Base-by-base conservation (phyloP, 1,284 basidiomycete genomes). In the Pyrrhoderma noxium region DNA sequence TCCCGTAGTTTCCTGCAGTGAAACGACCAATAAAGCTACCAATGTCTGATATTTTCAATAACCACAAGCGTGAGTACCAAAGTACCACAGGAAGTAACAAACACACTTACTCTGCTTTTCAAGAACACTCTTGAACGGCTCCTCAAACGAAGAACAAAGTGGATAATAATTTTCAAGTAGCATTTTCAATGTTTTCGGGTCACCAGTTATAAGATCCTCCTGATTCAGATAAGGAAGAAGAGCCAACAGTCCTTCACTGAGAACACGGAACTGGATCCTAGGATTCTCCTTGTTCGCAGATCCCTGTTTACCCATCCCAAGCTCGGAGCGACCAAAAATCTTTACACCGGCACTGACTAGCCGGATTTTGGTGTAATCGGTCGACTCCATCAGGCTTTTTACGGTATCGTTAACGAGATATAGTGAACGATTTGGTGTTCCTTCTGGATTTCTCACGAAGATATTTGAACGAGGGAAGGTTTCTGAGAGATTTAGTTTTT, bases 301-400 rank as follows among this genome's bases (percentile, higher is more conserved):
- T 40, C 7, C 38, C 25, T 9, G 43, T 13, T 35, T 40, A 38
- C 23, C 51, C 13, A 37, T 51, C 14, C 56, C 64, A 58, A 18
- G 67, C 56, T 80, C 79, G 62, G 81, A 78, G 23, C 76, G 67
- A 3, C 71, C 71, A 57, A 82, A 76, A 14, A 74, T 63, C 67
- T 96, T 96, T 52, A 94, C 92, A 27, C 96, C 96, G 39, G 89
- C 88, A 31, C 89, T 85, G 61, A 95, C 85, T 53, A 99, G 79
- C 1, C 96, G 84, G 52, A 98, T 76, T 22, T 85, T 82, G 37
- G 81, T 79, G 64, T 87, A 94, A 66, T 93, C 85, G 64, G 98
- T 98, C 64, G 85, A 75, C 45, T 75, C 64, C 54, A 98, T 77
- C 56, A 99, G 75, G 14, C 76, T 70, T 66, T 87, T 90, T 60